Evolutionary conservation across 75 land plant genomes (phyloP), one percentile per base, ranked within the genome.

Genomic region (Gnetum montanum): DNA sequence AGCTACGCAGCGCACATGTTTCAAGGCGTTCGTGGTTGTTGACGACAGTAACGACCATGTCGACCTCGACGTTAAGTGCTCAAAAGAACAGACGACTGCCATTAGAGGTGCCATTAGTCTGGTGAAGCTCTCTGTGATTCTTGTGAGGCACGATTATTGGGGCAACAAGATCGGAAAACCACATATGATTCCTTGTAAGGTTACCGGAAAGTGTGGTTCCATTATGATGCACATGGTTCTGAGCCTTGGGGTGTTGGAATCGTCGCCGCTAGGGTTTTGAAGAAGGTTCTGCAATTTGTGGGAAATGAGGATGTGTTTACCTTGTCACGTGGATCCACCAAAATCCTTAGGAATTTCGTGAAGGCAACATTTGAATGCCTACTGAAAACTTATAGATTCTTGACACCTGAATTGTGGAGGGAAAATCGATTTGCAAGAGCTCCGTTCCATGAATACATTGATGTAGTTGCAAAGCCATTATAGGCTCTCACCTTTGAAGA

Each of bases 331-430:
- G 87, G 87, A 2, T 83, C 87, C 19, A 83, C 86, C 31, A 83
- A 83, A 73, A 83, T 80, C 4, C 84, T 83, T 30, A 84, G 86
- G 11, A 83, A 83, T 54, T 83, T 83, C 35, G 86, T 83, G 8
- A 83, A 87, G 92, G 92, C 92, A 20, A 87, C 92, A 1, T 87
- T 82, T 45, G 88, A 83, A 18, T 87, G 92, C 44, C 63, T 87
- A 15, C 44, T 77, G 75, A 87, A 83, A 68, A 87, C 92, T 24
- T 87, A 87, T 47, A 88, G 78, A 0, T 87, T 83, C 77, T 57
- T 87, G 34, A 87, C 92, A 4, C 92, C 92, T 22, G 92, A 87
- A 41, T 69, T 87, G 49, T 87, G 92, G 92, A 76, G 69, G 58
- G 88, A 79, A 58, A 87, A 87, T 3, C 66, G 84, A 6, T 87